Conservation (phyloP, 805 yeast species). For the Saccharomycopsis sp. region DNA sequence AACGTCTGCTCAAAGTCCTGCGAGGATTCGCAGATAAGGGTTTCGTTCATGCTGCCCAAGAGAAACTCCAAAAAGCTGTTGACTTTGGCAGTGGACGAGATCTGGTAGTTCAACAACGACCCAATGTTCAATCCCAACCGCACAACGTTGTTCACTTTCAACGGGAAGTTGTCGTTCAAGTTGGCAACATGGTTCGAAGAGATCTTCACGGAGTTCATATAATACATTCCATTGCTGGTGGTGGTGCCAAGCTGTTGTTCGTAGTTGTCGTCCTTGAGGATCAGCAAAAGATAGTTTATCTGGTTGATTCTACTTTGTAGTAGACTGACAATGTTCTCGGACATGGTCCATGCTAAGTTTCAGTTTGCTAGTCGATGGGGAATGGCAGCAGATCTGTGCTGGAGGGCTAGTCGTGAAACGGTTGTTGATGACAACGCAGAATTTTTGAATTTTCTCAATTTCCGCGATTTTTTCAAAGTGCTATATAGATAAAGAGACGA, state of each 20-base stretch:
- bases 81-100: background rate
- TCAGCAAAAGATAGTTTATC: background rate
- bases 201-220: slow-evolving; percentile 7
- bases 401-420: too few species aligned
- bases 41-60: background rate
- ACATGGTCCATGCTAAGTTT: too few species aligned
- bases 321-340: background rate
- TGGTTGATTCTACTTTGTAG: slow-evolving; percentile 1
- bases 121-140: slow-evolving; percentile 15
- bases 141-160: slow-evolving; percentile 2
- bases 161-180: slow-evolving; percentile 7
- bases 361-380: too few species aligned
- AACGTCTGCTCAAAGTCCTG: slow-evolving; percentile 1
- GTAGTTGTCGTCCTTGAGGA: too few species aligned
- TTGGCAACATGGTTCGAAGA: background rate
- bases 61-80: slow-evolving; percentile 5
- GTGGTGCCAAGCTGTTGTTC: too few species aligned
- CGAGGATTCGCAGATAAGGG: too few species aligned
- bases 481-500: too few species aligned
- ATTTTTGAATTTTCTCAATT: too few species aligned
- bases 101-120: slow-evolving; percentile 8
- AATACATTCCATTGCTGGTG: too few species aligned
- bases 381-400: too few species aligned
- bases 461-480: too few species aligned
- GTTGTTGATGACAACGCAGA: too few species aligned